Conservation (phyloP, 73 alveolate species). For the Chromera velia region DNA sequence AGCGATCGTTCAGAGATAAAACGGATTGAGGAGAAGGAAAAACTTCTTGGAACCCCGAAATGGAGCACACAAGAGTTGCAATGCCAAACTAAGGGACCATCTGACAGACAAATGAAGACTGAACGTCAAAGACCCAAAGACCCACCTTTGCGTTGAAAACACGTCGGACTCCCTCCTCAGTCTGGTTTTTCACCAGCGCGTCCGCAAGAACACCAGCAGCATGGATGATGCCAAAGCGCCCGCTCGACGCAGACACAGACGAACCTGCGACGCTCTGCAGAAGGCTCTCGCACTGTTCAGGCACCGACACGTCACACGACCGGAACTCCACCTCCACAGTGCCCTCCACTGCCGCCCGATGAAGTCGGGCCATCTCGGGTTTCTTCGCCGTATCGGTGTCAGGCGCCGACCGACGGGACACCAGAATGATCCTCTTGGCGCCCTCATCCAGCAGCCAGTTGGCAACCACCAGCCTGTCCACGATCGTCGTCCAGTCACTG, state of each 20-base stretch:
- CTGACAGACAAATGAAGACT: too few relatives aligned
- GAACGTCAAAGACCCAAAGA: too few relatives aligned
- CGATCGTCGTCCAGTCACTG: background rate
- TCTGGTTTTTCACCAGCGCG: background rate
- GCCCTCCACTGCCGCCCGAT: background rate
- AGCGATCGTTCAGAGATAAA: too few relatives aligned
- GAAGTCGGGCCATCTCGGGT: background rate
- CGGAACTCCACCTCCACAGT: background rate
- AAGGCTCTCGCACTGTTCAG: background rate
- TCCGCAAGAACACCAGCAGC: conserved; percentile 19
- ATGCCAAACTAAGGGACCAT: too few relatives aligned
- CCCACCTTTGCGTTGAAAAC: conserved; percentile 5
- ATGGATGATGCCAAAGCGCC: background rate
- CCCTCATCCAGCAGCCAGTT: background rate
- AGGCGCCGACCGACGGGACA: background rate
- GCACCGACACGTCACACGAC: background rate
- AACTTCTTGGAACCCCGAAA: too few relatives aligned
- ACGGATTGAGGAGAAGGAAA: too few relatives aligned
- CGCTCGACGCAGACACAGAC: too few relatives aligned
- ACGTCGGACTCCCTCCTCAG: background rate
- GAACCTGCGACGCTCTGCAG: background rate
- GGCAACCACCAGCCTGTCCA: background rate
- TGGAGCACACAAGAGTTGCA: too few relatives aligned
- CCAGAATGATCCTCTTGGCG: background rate
- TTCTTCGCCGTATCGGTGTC: background rate